These are phyloP conservation scores for Tricholoma saponaceum DNA, from an alignment of 768 basidiomycete species.

Conservation along the genomic window DNA sequence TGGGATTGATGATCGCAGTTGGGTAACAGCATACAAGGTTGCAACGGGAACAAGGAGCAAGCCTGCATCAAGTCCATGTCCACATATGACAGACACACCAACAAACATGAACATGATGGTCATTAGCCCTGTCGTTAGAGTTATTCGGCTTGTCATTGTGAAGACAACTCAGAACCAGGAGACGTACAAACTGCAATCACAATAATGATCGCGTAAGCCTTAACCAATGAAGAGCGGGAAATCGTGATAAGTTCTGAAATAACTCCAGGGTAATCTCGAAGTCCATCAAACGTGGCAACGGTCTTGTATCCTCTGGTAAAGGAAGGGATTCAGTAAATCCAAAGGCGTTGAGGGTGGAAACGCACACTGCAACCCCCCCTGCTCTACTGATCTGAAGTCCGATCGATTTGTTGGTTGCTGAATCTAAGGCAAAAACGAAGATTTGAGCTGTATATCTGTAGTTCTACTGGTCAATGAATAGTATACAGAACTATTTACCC, in stretches of 20 bases:
- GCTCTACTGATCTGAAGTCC: not conserved
- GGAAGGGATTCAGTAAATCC: not conserved
- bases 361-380: not conserved
- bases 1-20: not conserved
- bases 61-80: not conserved
- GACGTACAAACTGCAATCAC: not conserved
- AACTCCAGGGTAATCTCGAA: not conserved
- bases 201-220: not conserved
- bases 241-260: not conserved
- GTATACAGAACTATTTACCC: not conserved
- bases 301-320: not conserved
- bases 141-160: not conserved
- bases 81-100: not conserved
- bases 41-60: not conserved
- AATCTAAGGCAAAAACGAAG: not conserved
- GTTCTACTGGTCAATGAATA: not conserved
- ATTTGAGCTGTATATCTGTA: not conserved
- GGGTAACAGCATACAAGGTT: not conserved
- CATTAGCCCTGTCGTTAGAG: not conserved
- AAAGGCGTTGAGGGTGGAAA: too few species aligned
- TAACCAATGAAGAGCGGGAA: not conserved
- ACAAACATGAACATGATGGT: not conserved
- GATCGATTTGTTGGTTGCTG: not conserved
- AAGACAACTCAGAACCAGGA: not conserved
- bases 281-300: not conserved